Base-by-base conservation (phyloP, 768 basidiomycete species). In the Xanthoconium stramineum region DNA sequence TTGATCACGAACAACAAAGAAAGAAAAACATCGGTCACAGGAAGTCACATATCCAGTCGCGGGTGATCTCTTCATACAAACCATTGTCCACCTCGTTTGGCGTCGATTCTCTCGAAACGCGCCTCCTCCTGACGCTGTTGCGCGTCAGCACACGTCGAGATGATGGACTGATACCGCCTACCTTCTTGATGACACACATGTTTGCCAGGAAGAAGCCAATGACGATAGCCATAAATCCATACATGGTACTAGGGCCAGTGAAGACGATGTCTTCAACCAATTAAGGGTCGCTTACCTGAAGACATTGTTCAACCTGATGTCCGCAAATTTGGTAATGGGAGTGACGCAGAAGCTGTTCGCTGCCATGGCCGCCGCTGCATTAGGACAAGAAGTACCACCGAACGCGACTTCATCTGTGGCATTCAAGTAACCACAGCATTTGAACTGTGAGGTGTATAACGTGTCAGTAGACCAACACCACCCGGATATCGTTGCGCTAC, bases 21-120 rank as follows among this genome's bases (percentile, higher is more conserved):
- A n/a, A n/a, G n/a, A n/a, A n/a, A n/a, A n/a, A n/a, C n/a, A n/a
- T n/a, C n/a, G n/a, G n/a, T n/a, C n/a, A n/a, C n/a, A n/a, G n/a
- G n/a, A n/a, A n/a, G n/a, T n/a, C n/a, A n/a, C n/a, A n/a, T n/a
- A n/a, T n/a, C n/a, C n/a, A n/a, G n/a, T n/a, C n/a, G n/a, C n/a
- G n/a, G n/a, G n/a, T n/a, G n/a, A 47, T 47, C 47, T 52, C 29
- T 57, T 81, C 74, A 95, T 58, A 94, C 92, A 65, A 96, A 96
- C 59, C 91, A 89, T 59, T 79, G 76, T 48, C 91, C 91, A 60
- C 91, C 92, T 60, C 90, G 86, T 75, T 95, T 96, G 53, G 83
- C 83, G 62, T 95, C 92, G 60, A 96, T 95, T 74, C 80, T 88
- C 78, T 83, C 85, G 80, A 96, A 95, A 36, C 93, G 85, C 63